Conservation (phyloP, 2,329 filamentous ascomycete species). For the Clarireedia homoeocarpa region DNA sequence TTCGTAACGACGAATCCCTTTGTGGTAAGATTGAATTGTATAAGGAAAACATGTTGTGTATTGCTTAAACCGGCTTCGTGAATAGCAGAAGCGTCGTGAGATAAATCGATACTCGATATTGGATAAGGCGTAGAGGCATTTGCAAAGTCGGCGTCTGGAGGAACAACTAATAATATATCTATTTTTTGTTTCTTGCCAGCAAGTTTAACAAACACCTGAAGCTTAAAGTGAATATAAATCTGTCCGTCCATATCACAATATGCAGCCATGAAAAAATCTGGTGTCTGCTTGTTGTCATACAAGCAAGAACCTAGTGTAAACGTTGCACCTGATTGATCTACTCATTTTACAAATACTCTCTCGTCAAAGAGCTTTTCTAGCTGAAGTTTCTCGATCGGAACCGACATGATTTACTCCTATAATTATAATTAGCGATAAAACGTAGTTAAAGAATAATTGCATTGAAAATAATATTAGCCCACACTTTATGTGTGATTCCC, state of each 20-base stretch:
- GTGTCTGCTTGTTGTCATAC: too few species aligned
- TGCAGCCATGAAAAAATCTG: too few species aligned
- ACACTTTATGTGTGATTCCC: neutral
- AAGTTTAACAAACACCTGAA: neutral
- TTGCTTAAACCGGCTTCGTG: neutral
- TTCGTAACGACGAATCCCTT: neutral
- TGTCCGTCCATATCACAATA: neutral
- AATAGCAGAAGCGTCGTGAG: neutral
- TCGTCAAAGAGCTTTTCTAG: neutral
- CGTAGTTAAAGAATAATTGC: neutral
- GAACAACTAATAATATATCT: neutral
- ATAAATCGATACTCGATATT: neutral
- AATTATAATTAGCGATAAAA: neutral
- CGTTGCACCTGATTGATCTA: neutral
- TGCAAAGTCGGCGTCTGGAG: neutral
- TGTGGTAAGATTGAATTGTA: neutral
- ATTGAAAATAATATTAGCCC: neutral
- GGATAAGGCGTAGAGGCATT: neutral
- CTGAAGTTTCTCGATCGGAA: neutral
- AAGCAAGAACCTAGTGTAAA: neutral
- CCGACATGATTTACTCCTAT: neutral
- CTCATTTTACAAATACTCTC: conserved; percentile 1
- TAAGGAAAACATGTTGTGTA: neutral
- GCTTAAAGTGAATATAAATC: neutral
- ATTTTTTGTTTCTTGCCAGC: neutral